Evolutionary conservation across 139 green algal species (phyloP), one percentile per base, ranked within the genome.

Genomic region (Closterium sp.): DNA sequence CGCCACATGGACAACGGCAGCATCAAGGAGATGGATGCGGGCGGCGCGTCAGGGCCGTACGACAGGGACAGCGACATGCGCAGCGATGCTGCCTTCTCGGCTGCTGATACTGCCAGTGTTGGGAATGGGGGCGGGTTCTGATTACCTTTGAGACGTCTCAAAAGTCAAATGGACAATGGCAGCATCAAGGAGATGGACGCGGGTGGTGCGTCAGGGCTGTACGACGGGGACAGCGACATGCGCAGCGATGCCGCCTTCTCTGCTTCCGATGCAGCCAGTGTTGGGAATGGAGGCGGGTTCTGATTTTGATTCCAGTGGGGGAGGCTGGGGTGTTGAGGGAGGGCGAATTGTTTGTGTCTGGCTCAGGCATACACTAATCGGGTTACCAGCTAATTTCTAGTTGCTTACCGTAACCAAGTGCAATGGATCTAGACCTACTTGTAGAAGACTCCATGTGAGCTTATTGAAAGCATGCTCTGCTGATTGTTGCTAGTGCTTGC

Each of bases 1-100:
- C 85, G 85, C 22, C 85, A 87, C 85, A 87, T 87, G n/a, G 85
- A 87, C 85, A 87, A 87, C 28, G 85, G 85, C 28, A 87, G 85
- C 22, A 17, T 87, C 85, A 87, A 87, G 85, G 85, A 87, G 85
- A 87, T 87, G 85, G 85, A 87, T 27, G 5, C 5, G 13, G 85
- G 28, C 10, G 84, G 84, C 19, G 85, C 17, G 11, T 79, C 62
- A 24, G 62, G 62, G 62, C 62, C 17, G 62, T 79, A 79, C 62
- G 62, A 79, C 5, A 13, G 62, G 62, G 17, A 79, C 62, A 79
- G 62, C 62, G 62, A 79, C 62, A 79, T 79, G 62, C 62, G 62
- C 62, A 79, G 62, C 10, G 62, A 79, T 24, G 62, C 62, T 4
- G 17, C 62, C 17, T 79, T 11, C 27, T 13, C 62, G 24, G 62